These are phyloP conservation scores for Lachnellula willkommii DNA, from an alignment of 2,329 filamentous ascomycete genomes.

Conservation along the genomic window DNA sequence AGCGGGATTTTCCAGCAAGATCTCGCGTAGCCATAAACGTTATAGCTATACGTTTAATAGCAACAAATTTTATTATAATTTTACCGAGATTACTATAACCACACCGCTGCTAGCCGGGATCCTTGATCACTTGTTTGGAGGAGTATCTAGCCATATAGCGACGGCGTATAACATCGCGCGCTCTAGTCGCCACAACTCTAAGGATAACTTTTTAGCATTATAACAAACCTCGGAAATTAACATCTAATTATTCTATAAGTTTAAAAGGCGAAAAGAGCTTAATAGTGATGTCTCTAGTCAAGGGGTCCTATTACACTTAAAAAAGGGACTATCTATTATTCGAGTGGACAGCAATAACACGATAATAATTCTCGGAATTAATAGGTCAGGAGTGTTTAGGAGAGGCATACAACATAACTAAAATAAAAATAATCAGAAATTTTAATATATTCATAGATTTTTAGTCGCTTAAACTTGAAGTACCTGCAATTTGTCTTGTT, in stretches of 20 bases:
- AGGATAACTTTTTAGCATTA: background rate
- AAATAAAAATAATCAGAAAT: constrained; percentile 6
- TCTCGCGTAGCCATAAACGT: too few relatives aligned
- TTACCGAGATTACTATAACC: too few relatives aligned
- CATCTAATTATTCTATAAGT: background rate
- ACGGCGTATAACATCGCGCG: background rate
- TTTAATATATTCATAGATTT: constrained; percentile 8
- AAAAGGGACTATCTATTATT: background rate
- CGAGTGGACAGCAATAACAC: too few relatives aligned
- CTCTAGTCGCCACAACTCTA: background rate
- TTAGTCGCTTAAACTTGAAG: constrained; percentile 3
- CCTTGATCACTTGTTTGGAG: too few relatives aligned
- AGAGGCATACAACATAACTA: background rate
- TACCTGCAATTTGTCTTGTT: background rate
- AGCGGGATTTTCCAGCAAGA: too few relatives aligned
- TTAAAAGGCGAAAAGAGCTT: background rate
- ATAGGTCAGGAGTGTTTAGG: too few relatives aligned
- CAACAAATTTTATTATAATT: too few relatives aligned
- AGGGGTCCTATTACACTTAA: too few relatives aligned
- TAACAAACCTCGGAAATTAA: background rate
- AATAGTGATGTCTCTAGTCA: too few relatives aligned
- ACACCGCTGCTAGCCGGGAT: too few relatives aligned
- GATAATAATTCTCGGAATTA: too few relatives aligned
- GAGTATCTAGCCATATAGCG: background rate
- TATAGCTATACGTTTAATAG: too few relatives aligned